Conservation (phyloP, 176 grass and related monocot genomes). For the Phragmites australis region DNA sequence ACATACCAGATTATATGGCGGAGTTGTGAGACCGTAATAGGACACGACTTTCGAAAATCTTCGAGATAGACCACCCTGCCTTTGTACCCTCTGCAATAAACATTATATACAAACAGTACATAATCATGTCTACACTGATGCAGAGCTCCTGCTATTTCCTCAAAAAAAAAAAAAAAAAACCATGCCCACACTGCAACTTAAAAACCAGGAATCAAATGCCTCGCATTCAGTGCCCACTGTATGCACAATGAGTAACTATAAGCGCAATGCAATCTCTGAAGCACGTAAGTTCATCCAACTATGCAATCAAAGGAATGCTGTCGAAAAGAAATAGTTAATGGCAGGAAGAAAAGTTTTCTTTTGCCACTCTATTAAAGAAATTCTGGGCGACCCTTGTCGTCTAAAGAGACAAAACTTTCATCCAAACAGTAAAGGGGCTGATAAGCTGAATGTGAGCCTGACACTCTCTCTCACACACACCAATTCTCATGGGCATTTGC, state of each 20-base stretch:
- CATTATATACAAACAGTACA: not conserved
- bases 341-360: not conserved
- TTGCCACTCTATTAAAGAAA: not conserved
- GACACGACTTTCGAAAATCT: constrained; percentile 49
- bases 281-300: not conserved
- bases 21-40: constrained; percentile 75
- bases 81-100: constrained; percentile 35
- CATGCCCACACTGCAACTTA: too few relatives aligned
- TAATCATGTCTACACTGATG: not conserved
- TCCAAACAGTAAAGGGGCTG: not conserved
- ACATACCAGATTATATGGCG: constrained; percentile 79
- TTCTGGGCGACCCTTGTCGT: not conserved
- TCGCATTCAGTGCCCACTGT: not conserved
- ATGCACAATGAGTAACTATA: not conserved
- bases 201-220: too few relatives aligned
- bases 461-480: not conserved
- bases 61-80: constrained; percentile 29
- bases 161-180: too few relatives aligned
- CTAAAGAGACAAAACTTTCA: not conserved
- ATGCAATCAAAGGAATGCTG: not conserved
- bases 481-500: not conserved
- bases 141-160: too few relatives aligned
- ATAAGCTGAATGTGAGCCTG: not conserved
- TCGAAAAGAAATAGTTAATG: not conserved
- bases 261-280: not conserved